Evolutionary conservation across 805 yeast species (phyloP), one percentile per base, ranked within the genome.

Genomic region (Starmerella scarabaei): DNA sequence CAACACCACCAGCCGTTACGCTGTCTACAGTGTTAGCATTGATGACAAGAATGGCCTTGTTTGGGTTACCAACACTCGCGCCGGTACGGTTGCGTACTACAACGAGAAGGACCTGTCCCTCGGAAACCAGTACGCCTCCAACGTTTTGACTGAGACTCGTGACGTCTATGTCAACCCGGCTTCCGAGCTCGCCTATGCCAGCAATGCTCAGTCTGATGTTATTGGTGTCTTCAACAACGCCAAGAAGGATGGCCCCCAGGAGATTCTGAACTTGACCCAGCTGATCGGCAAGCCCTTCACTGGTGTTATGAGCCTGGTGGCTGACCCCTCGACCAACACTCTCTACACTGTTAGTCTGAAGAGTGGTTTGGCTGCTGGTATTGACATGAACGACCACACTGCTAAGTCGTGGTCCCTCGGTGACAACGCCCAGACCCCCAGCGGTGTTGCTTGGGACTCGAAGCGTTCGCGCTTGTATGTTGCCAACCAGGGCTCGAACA

Each of bases 31-130:
- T 17, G 32, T 41, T 34, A 35, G 11, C 21, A n/a, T 28, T 16
- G 48, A 44, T 19, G 17, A 26, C 16, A 30, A 27, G 35, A 32
- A 34, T 28, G 24, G 21, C 29, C 38, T 18, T 21, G 32, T 44
- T 14, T 44, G 45, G 45, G 34, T 30, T 7, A 41, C 45, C 20
- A 37, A 44, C 33, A 44, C 45, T 14, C 48, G 48, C 21, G 35
- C 37, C 30, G 33, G 35, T 34, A 38, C 45, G 11, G 45, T 39
- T 14, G 14, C 41, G 7, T 34, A 18, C 33, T 40, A 44, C 37
- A 33, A 28, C 15, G 37, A 24, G 21, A 18, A 11, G 18, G 31
- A 36, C 39, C 33, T 38, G 4, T 16, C 16, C 18, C 33, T 40
- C 9, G 43, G 35, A 3, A 12, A 27, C 8, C 41, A 38, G 30